A percentile compares a stretch with the other conserved stretches of the same genome.
phyloP scores from a whole-genome alignment of 2,329 filamentous ascomycete species.

The Exophiala sp. region DNA sequence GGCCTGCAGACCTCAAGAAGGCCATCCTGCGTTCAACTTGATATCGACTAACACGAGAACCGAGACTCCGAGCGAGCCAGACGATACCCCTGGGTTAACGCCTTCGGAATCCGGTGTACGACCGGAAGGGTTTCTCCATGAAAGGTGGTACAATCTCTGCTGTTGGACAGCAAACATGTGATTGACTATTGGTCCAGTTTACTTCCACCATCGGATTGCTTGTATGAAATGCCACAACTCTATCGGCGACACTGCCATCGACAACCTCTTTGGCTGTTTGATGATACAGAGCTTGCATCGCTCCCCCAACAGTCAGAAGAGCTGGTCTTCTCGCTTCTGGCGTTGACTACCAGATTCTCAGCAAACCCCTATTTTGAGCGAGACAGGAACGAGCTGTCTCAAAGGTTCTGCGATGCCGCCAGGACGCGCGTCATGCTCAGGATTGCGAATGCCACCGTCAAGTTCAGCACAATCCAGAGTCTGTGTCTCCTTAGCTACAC shows the following conservation, averaged over 20 bases:
- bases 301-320: slow-evolving; percentile 35
- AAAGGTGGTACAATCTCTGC: neutral
- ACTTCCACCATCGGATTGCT: neutral
- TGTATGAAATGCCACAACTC: slow-evolving; percentile 24
- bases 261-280: slow-evolving; percentile 37
- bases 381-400: neutral
- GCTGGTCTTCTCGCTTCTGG: slow-evolving; percentile 33
- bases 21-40: neutral
- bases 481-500: slow-evolving; percentile 48
- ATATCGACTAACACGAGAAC: neutral
- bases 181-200: neutral
- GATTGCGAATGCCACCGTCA: slow-evolving; percentile 45
- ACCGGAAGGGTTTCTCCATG: neutral
- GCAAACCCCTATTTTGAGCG: neutral
- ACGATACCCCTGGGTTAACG: neutral
- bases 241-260: slow-evolving; percentile 36
- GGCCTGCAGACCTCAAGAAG: neutral
- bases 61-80: neutral
- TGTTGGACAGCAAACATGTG: neutral
- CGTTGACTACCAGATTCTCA: slow-evolving; percentile 31
- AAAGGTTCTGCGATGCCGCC: neutral
- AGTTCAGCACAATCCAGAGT: slow-evolving; percentile 47
- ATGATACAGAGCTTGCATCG: slow-evolving; percentile 32
- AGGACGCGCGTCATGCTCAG: slow-evolving; percentile 2
- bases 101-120: neutral